A percentile compares a stretch with the other conserved stretches of the same genome.
Evolutionary conservation across 164 flowering plant species (phyloP).

Genomic region (Magnolia sinica): DNA sequence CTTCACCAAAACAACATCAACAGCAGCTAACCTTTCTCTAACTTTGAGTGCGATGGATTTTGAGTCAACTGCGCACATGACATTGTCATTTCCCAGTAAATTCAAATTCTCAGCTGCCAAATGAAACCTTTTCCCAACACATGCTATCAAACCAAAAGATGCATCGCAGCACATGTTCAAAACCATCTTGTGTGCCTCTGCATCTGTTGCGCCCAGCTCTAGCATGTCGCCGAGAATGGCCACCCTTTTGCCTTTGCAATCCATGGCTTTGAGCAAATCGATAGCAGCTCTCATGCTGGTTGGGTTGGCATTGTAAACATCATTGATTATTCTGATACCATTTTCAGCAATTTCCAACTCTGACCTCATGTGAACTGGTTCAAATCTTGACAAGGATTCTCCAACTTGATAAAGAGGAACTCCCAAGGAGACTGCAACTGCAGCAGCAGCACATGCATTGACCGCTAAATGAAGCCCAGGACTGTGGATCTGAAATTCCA

Average conservation of each 20-base stretch:
- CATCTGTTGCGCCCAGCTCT: conserved; percentile 29
- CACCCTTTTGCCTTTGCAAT: conserved; percentile 30
- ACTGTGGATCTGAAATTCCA: conserved; percentile 27
- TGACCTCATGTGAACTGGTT: conserved; percentile 31
- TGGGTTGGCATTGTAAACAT: conserved; percentile 37
- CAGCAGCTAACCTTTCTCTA: conserved; percentile 8
- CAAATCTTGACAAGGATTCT: conserved; percentile 23
- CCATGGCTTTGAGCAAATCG: conserved; percentile 24
- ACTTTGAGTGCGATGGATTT: conserved; percentile 22
- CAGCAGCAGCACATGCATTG: conserved; percentile 37
- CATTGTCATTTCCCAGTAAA: conserved; percentile 9
- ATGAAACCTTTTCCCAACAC: conserved; percentile 27
- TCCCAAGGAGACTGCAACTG: conserved; percentile 27
- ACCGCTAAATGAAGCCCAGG: conserved; percentile 38
- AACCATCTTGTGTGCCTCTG: conserved; percentile 24
- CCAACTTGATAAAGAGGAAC: conserved; percentile 31
- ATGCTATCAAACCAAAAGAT: conserved; percentile 24
- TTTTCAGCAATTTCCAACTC: conserved; percentile 25
- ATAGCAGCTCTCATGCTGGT: conserved; percentile 28
- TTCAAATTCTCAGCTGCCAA: conserved; percentile 26
- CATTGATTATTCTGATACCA: conserved; percentile 33
- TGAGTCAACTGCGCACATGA: conserved; percentile 15
- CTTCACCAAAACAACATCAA: conserved; percentile 36
- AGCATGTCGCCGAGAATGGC: conserved; percentile 37
- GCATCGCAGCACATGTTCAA: conserved; percentile 19